Evolutionary conservation across 164 flowering plant species (phyloP), one percentile per base, ranked within the genome.

Genomic region (Dillenia turbinata): DNA sequence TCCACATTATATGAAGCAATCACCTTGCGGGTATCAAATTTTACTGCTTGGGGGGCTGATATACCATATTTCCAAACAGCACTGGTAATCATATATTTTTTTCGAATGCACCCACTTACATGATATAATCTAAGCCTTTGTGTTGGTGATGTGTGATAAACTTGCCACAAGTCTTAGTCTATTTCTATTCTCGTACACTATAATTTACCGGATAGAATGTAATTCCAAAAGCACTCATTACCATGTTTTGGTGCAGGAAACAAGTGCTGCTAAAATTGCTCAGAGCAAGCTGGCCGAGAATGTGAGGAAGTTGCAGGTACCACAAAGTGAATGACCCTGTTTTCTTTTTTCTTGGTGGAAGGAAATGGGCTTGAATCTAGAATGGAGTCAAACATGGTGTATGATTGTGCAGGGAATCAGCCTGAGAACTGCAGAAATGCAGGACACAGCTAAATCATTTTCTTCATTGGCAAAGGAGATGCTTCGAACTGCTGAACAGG

Each of bases 401-500:
- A 57, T 44, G 17, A 24, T 63, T 62, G 50, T 10, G 63, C 68
- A 93, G 97, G 92, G 94, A 3, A 85, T 88, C 71, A 85, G 55
- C 78, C 33, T 77, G 40, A 77, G 67, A 69, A 73, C 92, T 9
- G 66, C 85, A 45, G 92, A 87, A 71, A 85, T 93, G 96, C 87
- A 93, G 66, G 85, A 85, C 63, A 79, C 82, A 0, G 97, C 98
- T 10, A 75, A 53, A 46, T 85, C 98, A 49, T 93, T 88, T 73
- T 88, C 98, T 47, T 73, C 81, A 14, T 71, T 85, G 85, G 98
- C 98, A 8, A 87, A 79, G 40, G 78, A 93, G 57, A 63, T 89
- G 64, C 67, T 90, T 55, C 77, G 77, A 63, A 73, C 72, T 46
- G 77, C 81, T 19, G 89, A 90, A 62, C 78, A 77, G 12, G 84